A percentile compares a stretch with the other conserved stretches of the same genome.
phyloP scores from a whole-genome alignment of 768 basidiomycete species.

The Infundibulicybe gibba region DNA sequence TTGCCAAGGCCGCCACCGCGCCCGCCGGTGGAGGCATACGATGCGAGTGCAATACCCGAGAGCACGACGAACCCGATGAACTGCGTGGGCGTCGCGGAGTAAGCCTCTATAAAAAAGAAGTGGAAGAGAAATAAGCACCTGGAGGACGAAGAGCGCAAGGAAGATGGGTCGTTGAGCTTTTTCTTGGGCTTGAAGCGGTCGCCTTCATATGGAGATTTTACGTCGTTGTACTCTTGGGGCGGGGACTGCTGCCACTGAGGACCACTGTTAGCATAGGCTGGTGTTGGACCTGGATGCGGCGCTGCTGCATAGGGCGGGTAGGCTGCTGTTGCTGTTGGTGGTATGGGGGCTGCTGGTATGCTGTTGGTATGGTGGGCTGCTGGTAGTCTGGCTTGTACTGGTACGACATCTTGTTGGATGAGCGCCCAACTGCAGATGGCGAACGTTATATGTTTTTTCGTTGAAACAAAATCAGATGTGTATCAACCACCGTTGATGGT shows the following conservation, averaged over 20 bases:
- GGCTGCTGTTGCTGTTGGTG: no score
- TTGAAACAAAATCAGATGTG: no score
- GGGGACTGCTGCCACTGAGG: slow-evolving; percentile 9
- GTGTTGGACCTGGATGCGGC: slow-evolving; percentile 37
- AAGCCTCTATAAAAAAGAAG: no score
- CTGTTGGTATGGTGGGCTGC: no score
- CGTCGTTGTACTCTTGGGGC: slow-evolving; percentile 23
- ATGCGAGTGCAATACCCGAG: slow-evolving; percentile 50
- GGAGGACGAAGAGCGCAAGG: slow-evolving; percentile 66
- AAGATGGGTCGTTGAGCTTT: slow-evolving; percentile 72
- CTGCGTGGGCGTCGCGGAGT: no score
- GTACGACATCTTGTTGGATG: no score
- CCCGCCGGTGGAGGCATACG: slow-evolving; percentile 63
- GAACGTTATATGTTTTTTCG: no score
- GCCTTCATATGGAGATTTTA: slow-evolving; percentile 53
- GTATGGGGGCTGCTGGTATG: no score
- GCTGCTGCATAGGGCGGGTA: slow-evolving; percentile 5
- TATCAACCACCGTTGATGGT: no score
- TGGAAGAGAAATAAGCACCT: slow-evolving; percentile 32
- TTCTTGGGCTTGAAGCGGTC: slow-evolving; percentile 69
- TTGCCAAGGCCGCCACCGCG: slow-evolving; percentile 71
- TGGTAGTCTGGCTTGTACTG: no score
- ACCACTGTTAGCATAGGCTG: slow-evolving; percentile 29
- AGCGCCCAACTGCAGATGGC: no score
- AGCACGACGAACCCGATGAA: no score